Evolutionary conservation across 2,329 filamentous ascomycete species (phyloP).

Genomic region (Pezicula neosporulosa): DNA sequence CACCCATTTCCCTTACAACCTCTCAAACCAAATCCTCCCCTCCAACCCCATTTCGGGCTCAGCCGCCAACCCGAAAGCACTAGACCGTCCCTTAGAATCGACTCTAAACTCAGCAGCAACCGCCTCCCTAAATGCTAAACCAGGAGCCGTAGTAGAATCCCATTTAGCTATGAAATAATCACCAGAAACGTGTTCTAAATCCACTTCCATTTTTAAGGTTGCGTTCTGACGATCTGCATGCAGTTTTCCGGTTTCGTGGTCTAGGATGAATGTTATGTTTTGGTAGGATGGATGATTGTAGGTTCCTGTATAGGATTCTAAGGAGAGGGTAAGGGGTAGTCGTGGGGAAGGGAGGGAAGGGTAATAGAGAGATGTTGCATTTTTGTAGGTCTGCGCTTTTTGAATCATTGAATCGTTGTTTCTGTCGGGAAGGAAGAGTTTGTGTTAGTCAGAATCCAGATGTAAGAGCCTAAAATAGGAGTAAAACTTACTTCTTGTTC

Average conservation of each 20-base stretch:
- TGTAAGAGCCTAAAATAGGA: background rate
- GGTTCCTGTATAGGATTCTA: slow-evolving; percentile 35
- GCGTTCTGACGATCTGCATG: slow-evolving; percentile 2
- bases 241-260: slow-evolving; percentile 1
- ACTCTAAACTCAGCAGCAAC: slow-evolving; percentile 22
- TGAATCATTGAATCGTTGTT: slow-evolving; percentile 11
- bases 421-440: background rate
- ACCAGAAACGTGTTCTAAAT: slow-evolving; percentile 24
- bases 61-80: slow-evolving; percentile 14
- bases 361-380: slow-evolving; percentile 33
- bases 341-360: slow-evolving; percentile 32
- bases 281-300: slow-evolving; percentile 42
- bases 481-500: slow-evolving; percentile 26
- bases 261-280: slow-evolving; percentile 17
- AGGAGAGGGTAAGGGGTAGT: slow-evolving; percentile 31
- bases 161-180: slow-evolving; percentile 23
- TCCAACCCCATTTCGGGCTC: slow-evolving; percentile 19
- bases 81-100: slow-evolving; percentile 15
- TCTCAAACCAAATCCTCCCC: slow-evolving; percentile 25
- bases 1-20: slow-evolving; percentile 3
- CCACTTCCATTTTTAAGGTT: slow-evolving; percentile 10
- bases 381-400: slow-evolving; percentile 21
- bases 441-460: background rate
- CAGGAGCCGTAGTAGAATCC: slow-evolving; percentile 9
- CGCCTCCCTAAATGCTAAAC: slow-evolving; percentile 9